Base-by-base conservation (phyloP, 192 early-diverging fungal species). In the Spinellus fusiger region DNA sequence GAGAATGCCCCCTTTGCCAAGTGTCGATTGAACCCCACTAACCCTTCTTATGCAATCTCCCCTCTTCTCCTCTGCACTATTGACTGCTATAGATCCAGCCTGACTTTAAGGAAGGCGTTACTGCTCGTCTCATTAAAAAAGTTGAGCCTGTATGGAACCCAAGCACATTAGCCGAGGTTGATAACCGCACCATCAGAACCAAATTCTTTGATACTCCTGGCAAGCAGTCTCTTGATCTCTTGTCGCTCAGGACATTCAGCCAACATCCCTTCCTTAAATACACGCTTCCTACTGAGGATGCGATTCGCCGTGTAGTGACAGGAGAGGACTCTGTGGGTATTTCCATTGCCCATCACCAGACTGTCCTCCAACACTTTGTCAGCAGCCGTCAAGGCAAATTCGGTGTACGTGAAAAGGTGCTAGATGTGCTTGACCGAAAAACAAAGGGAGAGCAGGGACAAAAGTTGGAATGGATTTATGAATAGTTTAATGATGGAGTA, bases 101-200 rank as follows among this genome's bases (percentile, higher is more conserved):
- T 52, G 95, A 99, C 70, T 94, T 99, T 69, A 64, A 73, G 40
- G 92, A 94, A 78, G 95, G 97, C 7, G 93, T 98, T 0, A 87
- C 73, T 13, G 84, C 89, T 20, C 72, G 79, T 37, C 74, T 99
- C 63, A 72, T 95, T 29, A 75, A 84, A 60, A 93, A 91, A 62
- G 48, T 20, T 4, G 25, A 48, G 3, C 86, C 94, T 5, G 50
- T 81, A 57, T 99, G 95, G 94, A 67, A 84, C 3, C 93, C 92
- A 0, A 32, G 81, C 0, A 77, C 73, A 1, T 35, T 91, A 10
- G 71, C 69, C 0, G 76, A 77, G 0, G 75, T 87, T 5, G 60
- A 77, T 15, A 69, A 84, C 48, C 37, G 63, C 9, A 60, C 60
- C 33, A 75, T 86, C 61, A 40, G 73, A 38, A 65, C 71, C 0